phyloP scores from a whole-genome alignment of 2,329 filamentous ascomycete genomes.

The Diaporthe amygdali region DNA sequence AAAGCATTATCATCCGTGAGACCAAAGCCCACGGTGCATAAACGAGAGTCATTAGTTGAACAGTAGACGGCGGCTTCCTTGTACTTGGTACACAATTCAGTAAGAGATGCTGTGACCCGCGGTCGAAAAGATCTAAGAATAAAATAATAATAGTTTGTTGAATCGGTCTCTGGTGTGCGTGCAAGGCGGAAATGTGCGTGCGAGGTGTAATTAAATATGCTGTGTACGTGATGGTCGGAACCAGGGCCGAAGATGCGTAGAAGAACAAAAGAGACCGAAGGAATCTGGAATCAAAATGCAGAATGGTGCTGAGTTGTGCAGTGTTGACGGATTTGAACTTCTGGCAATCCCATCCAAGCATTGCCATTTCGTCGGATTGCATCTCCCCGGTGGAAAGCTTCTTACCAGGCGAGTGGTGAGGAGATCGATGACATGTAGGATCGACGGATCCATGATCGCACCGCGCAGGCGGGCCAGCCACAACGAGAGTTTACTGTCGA shows the following conservation, averaged over 20 bases:
- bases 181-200: background rate
- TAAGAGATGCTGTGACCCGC: background rate
- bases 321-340: background rate
- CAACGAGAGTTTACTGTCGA: background rate
- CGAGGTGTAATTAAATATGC: slow-evolving; percentile 11
- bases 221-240: background rate
- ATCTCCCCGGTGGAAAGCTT: too few species aligned
- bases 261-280: background rate
- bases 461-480: background rate
- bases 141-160: background rate
- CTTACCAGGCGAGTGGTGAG: background rate
- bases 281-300: background rate
- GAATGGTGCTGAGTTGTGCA: background rate
- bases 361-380: background rate
- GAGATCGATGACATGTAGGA: too few species aligned
- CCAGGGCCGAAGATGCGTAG: background rate
- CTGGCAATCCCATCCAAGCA: background rate
- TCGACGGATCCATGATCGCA: background rate
- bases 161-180: background rate
- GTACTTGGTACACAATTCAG: background rate
- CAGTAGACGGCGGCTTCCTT: too few species aligned
- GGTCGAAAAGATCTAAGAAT: slow-evolving; percentile 1
- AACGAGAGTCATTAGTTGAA: background rate
- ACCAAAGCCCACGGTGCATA: background rate
- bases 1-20: background rate